These are phyloP conservation scores for Thraustochytrium striatum DNA, from an alignment of 352 stramenopile species.

Conservation along the genomic window DNA sequence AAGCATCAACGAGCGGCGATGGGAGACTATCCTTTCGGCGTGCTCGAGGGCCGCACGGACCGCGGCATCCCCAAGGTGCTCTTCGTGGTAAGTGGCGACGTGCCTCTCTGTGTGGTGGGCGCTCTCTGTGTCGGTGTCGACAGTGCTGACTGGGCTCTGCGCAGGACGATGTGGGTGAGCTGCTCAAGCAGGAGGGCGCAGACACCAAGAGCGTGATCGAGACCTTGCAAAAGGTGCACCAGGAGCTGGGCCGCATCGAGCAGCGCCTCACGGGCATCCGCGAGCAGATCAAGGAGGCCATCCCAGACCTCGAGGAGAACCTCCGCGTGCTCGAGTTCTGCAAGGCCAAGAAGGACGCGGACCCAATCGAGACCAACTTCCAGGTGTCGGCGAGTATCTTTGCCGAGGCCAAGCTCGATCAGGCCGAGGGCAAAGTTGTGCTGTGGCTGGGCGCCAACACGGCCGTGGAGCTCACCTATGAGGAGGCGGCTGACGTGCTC, in stretches of 20 bases:
- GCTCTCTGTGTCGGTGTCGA: background rate
- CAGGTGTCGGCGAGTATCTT: conserved; percentile 91
- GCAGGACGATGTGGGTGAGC: conserved; percentile 40
- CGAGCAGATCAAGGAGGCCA: conserved; percentile 54
- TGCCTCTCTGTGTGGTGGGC: background rate
- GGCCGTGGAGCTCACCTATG: conserved; percentile 94
- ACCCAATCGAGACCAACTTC: conserved; percentile 79
- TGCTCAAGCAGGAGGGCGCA: conserved; percentile 14
- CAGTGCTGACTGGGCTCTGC: background rate
- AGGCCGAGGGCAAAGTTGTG: conserved; percentile 81
- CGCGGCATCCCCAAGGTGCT: conserved; percentile 44
- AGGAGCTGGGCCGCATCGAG: conserved; percentile 84
- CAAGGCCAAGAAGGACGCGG: conserved; percentile 70
- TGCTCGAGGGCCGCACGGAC: conserved; percentile 20
- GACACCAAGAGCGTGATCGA: conserved; percentile 48
- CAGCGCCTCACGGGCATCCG: conserved; percentile 71
- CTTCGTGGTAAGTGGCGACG: conserved; percentile 29
- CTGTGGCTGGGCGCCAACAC: conserved; percentile 95
- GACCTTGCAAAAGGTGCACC: conserved; percentile 52
- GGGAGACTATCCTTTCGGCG: conserved; percentile 22
- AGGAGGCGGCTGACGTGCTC: conserved; percentile 86
- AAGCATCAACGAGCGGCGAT: too few relatives aligned
- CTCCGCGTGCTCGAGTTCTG: conserved; percentile 70
- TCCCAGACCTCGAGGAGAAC: conserved; percentile 82
- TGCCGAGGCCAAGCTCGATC: conserved; percentile 85